phyloP scores from a whole-genome alignment of 164 flowering plant species.

The Vitis vinifera region DNA sequence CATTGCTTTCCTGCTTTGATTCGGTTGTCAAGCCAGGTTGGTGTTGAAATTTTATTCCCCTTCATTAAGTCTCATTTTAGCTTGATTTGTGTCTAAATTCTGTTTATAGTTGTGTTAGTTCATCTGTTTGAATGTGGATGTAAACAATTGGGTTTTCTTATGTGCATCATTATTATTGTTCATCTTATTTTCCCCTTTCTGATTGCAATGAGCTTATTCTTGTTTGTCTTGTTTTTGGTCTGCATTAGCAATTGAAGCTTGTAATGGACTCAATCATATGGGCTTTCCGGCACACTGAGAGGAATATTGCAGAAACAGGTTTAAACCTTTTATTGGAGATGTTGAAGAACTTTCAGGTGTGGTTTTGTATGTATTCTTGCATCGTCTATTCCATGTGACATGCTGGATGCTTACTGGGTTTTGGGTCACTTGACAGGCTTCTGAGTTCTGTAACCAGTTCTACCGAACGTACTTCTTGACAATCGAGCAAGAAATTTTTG shows the following conservation, averaged over 20 bases:
- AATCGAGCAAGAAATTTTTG: conserved; percentile 97
- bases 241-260: conserved; percentile 80
- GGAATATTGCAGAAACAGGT: conserved; percentile 98
- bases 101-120: background rate
- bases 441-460: conserved; percentile 95
- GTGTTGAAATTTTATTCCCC: conserved; percentile 5
- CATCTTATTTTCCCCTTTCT: background rate
- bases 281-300: conserved; percentile 99
- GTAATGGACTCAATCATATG: conserved; percentile 98
- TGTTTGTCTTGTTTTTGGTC: conserved; percentile 8
- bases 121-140: background rate
- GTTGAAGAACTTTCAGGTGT: conserved; percentile 96
- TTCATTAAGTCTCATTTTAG: background rate
- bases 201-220: background rate
- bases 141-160: background rate
- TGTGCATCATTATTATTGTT: background rate
- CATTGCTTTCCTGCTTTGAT: conserved; percentile 93
- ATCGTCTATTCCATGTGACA: background rate
- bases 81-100: background rate
- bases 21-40: conserved; percentile 82
- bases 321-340: conserved; percentile 87
- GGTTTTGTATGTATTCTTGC: background rate
- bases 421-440: conserved; percentile 46
- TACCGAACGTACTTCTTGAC: conserved; percentile 76
- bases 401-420: background rate